Conservation (phyloP, 2,329 filamentous ascomycete species). For the Pseudogymnoascus sp. region DNA sequence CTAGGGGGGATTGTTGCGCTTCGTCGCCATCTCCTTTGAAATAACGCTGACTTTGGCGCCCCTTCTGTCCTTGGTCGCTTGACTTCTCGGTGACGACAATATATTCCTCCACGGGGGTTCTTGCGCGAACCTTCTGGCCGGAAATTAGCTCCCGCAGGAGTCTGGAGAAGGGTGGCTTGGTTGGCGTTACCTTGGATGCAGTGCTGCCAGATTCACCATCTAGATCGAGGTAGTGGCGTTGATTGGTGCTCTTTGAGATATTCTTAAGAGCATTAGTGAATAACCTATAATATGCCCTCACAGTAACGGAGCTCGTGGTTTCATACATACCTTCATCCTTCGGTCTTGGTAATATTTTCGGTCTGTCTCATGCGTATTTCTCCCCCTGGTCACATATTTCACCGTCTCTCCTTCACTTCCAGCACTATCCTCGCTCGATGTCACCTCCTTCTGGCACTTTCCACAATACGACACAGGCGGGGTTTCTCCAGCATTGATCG, state of each 20-base stretch:
- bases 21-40: background rate
- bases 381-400: background rate
- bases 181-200: background rate
- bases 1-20: background rate
- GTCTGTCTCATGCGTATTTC: background rate
- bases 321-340: constrained; percentile 3
- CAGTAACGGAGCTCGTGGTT: background rate
- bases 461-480: background rate
- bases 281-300: background rate
- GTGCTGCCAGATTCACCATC: background rate
- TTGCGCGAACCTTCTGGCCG: background rate
- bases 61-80: background rate
- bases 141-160: constrained; percentile 2
- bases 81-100: background rate
- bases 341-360: constrained; percentile 4
- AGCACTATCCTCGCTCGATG: background rate
- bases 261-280: background rate
- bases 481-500: constrained; percentile 1
- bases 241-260: background rate
- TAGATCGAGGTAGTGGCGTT: background rate
- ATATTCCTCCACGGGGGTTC: background rate
- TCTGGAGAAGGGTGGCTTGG: background rate
- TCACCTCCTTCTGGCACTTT: constrained; percentile 2
- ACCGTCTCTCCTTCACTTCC: background rate
- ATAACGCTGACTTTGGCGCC: background rate